Percentiles rank a stretch among this genome's conserved stretches.
Conservation (phyloP, 371 early-diverging fungal genomes). For the Rhizopus microsporus region DNA sequence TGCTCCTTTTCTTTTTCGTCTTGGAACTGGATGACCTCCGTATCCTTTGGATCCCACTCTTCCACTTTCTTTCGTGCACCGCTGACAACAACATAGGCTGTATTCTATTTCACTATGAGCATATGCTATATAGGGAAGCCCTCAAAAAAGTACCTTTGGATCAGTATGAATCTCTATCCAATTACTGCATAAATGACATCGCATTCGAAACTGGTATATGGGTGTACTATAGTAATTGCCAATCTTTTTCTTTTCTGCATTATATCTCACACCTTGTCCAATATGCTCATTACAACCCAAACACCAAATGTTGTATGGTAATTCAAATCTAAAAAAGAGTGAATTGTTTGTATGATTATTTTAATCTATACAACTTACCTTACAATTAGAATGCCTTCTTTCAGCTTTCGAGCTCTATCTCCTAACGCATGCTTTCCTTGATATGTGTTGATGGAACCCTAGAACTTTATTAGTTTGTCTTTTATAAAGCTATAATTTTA, state of each 20-base stretch:
- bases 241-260: constrained; percentile 93
- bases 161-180: constrained; percentile 94
- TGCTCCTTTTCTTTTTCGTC: constrained; percentile 62
- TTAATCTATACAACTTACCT: constrained; percentile 45
- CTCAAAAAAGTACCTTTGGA: constrained; percentile 72
- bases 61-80: constrained; percentile 83
- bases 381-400: constrained; percentile 88
- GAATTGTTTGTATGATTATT: not conserved
- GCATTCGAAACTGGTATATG: constrained; percentile 89
- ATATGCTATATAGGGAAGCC: not conserved
- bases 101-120: constrained; percentile 52
- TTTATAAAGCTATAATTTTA: not conserved
- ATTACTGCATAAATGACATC: constrained; percentile 83
- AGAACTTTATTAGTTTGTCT: not conserved
- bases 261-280: constrained; percentile 89
- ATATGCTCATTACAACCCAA: constrained; percentile 81
- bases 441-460: constrained; percentile 83
- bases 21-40: constrained; percentile 62
- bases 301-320: constrained; percentile 94
- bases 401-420: constrained; percentile 85
- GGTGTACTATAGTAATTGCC: constrained; percentile 90
- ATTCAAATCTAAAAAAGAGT: constrained; percentile 66
- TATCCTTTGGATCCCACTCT: constrained; percentile 73
- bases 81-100: constrained; percentile 72
- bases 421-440: constrained; percentile 89